These are phyloP conservation scores for Diplotaxis tenuifolia DNA, from an alignment of 345 rosid genomes.

Conservation along the genomic window DNA sequence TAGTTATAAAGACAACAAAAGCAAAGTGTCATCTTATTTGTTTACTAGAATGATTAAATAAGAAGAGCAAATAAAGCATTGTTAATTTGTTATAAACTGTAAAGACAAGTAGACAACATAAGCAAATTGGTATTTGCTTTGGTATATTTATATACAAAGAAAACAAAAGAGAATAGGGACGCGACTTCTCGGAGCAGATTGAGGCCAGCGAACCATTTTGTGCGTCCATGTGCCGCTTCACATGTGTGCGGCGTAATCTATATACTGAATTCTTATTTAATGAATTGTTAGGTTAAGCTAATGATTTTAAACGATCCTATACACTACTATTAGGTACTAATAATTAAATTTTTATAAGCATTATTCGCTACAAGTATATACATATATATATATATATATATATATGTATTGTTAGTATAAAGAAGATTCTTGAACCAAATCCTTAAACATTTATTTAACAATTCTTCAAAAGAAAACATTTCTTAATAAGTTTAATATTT, in stretches of 20 bases:
- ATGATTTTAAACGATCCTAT: conserved; percentile 1
- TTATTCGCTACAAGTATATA: not conserved
- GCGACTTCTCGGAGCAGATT: conserved; percentile 66
- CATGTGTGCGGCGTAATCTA: conserved; percentile 31
- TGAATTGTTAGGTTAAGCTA: conserved; percentile 2
- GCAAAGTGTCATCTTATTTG: not conserved
- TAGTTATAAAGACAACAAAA: conserved; percentile 7
- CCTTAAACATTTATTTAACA: too few relatives aligned
- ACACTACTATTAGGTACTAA: not conserved
- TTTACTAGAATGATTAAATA: not conserved
- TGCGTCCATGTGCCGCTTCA: conserved; percentile 24
- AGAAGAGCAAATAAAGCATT: not conserved
- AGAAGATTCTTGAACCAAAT: conserved; percentile 7
- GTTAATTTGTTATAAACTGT: not conserved
- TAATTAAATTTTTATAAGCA: not conserved
- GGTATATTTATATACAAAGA: not conserved
- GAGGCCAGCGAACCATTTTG: conserved; percentile 30
- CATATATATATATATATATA: too few relatives aligned
- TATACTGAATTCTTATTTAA: not conserved
- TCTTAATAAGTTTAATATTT: too few relatives aligned
- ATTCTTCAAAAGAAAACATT: too few relatives aligned
- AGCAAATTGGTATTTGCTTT: conserved; percentile 12
- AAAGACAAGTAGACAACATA: not conserved
- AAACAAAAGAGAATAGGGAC: conserved; percentile 20
- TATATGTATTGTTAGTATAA: not conserved